Percentiles rank a stretch among this genome's conserved stretches.
Evolutionary conservation across 2,329 filamentous ascomycete genomes (phyloP).

Genomic region (Ophiostoma himal-ulmi): DNA sequence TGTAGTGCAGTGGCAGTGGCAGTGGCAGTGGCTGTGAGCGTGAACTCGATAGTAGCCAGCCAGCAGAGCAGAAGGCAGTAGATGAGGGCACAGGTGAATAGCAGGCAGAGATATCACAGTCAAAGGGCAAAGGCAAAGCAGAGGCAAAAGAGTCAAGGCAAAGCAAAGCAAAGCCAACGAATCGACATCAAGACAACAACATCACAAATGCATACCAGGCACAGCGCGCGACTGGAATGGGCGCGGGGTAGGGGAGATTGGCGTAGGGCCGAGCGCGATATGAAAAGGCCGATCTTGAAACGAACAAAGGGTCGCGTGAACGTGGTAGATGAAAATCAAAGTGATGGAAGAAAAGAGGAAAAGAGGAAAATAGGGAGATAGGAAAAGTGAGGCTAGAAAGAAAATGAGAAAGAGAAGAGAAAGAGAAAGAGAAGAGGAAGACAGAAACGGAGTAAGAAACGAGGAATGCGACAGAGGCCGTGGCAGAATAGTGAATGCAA

Average conservation of each 20-base stretch:
- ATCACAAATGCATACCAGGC: conserved; percentile 11
- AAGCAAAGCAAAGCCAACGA: background rate
- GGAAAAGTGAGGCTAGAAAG: background rate
- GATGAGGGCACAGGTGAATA: background rate
- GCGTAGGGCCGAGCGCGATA: background rate
- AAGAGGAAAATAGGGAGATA: background rate
- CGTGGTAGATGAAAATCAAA: background rate
- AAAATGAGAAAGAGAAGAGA: background rate
- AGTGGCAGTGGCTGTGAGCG: background rate
- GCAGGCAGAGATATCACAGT: background rate
- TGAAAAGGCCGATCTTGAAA: background rate
- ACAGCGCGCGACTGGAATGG: conserved; percentile 4
- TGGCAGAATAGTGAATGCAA: background rate
- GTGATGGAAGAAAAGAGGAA: background rate
- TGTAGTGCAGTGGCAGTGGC: background rate
- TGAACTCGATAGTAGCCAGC: too few species aligned
- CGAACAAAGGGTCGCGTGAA: background rate
- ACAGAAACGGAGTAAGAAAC: background rate
- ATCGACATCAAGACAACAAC: background rate
- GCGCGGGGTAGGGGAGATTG: conserved; percentile 14
- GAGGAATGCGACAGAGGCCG: background rate
- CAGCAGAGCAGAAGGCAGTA: background rate
- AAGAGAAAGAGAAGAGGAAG: background rate
- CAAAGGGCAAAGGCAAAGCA: background rate
- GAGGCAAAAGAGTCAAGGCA: background rate